phyloP scores from a whole-genome alignment of 108 stramenopile species.

The Pseudonitzschia multistriata region DNA sequence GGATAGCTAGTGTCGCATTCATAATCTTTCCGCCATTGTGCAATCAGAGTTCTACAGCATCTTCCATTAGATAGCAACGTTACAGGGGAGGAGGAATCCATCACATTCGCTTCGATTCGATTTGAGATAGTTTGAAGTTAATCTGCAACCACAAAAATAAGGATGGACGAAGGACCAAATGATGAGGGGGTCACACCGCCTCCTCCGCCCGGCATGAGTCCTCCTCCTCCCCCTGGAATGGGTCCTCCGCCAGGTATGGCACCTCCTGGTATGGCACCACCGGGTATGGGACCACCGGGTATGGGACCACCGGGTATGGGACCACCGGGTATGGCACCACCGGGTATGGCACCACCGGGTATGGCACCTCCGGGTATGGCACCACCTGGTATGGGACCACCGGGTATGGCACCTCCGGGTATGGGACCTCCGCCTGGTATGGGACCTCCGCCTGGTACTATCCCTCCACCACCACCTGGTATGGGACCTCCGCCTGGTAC shows the following conservation, averaged over 20 bases:
- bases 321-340: constrained; percentile 46
- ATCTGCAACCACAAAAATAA: not conserved
- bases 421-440: constrained; percentile 48
- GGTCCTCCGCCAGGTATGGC: constrained; percentile 55
- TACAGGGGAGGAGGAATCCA: not conserved
- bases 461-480: constrained; percentile 44
- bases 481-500: constrained; percentile 47
- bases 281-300: constrained; percentile 46
- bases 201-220: constrained; percentile 33
- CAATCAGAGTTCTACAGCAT: too few relatives aligned
- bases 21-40: too few relatives aligned
- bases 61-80: too few relatives aligned
- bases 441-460: constrained; percentile 36
- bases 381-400: too few relatives aligned
- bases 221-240: constrained; percentile 35
- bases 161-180: not conserved
- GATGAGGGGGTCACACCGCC: constrained; percentile 12
- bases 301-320: constrained; percentile 46
- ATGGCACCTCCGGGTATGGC: constrained; percentile 26
- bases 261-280: constrained; percentile 35
- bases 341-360: constrained; percentile 34
- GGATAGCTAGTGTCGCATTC: too few relatives aligned
- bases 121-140: not conserved
- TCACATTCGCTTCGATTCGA: not conserved
- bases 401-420: constrained; percentile 46